phyloP scores from a whole-genome alignment of 371 early-diverging fungal genomes.

The Entomophthora muscae region DNA sequence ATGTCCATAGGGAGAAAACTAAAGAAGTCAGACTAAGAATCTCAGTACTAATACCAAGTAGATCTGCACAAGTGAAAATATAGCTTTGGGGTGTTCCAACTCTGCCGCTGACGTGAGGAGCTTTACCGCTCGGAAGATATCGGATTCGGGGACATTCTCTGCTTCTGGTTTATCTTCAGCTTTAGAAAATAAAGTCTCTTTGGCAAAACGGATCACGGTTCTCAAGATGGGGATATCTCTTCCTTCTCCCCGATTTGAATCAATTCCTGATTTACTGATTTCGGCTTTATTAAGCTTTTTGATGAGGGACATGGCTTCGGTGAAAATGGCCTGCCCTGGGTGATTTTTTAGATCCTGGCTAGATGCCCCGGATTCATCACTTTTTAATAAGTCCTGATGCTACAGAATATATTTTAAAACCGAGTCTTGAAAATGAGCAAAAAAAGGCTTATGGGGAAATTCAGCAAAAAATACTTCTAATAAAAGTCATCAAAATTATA shows the following conservation, averaged over 20 bases:
- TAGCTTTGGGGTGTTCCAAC: background rate
- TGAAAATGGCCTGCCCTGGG: background rate
- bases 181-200: background rate
- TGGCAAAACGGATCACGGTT: background rate
- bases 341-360: background rate
- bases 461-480: too few relatives aligned
- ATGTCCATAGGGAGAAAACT: slow-evolving; percentile 21
- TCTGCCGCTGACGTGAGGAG: background rate
- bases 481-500: too few relatives aligned
- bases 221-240: background rate
- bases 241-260: background rate
- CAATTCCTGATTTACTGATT: background rate
- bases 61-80: background rate
- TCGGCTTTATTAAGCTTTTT: background rate
- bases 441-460: too few relatives aligned
- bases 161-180: background rate
- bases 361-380: background rate
- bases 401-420: background rate
- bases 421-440: too few relatives aligned
- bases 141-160: background rate
- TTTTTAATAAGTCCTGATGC: background rate
- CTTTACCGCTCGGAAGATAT: background rate
- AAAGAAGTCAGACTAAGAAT: background rate
- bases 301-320: background rate
- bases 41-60: background rate